Base-by-base conservation (phyloP, 441 rosid genomes). In the Hypseocharis bilobata region DNA sequence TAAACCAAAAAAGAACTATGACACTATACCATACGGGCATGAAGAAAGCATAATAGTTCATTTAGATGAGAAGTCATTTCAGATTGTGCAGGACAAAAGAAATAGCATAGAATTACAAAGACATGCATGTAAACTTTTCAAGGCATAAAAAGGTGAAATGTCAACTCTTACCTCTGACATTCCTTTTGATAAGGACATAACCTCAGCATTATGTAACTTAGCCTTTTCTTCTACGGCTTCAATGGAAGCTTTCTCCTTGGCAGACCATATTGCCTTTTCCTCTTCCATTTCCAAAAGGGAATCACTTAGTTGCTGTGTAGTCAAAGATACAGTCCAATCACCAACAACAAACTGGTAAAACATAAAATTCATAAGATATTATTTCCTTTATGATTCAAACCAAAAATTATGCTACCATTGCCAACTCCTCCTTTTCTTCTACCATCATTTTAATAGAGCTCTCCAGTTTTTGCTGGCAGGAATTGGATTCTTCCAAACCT, bases 241-340 rank as follows among this genome's bases (percentile, higher is more conserved):
- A 54, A 82, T 58, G 29, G 81, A 83, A 77, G 80, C 86, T 81
- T 80, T 87, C 82, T 89, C 96, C 78, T 81, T 89, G 23, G 88
- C 78, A 74, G 68, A 73, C 92, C 89, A 86, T 76, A 89, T 82
- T 47, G 92, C 91, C 81, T 80, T 92, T 76, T 88, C 96, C 78
- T 89, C 96, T 78, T 89, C 98, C 82, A 89, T 87, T 75, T 88
- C 92, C 81, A 88, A 77, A 66, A 92, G 89, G 27, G 96, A 81
- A 76, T 86, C 76, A 14, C 81, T 82, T 58, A 92, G 84, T 81
- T 88, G 98, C 98, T 92, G 78, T 76, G 80, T 72, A 76, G 60
- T 73, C 65, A 67, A 49, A 68, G 38, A 49, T 40, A 64, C 10
- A 34, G 63, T 27, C 19, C 40, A 49, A 60, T 55, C 23, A 64